Evolutionary conservation across 495 filamentous ascomycete species (phyloP).

Genomic region (Penicillium lagena): DNA sequence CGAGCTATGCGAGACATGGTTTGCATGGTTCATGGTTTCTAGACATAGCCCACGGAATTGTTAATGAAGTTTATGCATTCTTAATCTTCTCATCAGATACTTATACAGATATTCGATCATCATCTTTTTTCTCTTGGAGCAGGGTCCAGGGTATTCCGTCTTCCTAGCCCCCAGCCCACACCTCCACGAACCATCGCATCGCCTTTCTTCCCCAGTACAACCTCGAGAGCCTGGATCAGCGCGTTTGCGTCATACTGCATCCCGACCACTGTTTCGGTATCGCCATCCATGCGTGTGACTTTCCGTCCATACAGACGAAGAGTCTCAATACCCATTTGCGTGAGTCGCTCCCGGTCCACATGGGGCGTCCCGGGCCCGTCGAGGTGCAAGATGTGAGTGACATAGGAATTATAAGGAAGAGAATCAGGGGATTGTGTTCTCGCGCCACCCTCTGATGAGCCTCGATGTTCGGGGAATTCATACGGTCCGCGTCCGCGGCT

Average conservation of each 20-base stretch:
- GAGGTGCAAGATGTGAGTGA: slow-evolving; percentile 81
- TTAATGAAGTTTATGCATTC: too few species aligned
- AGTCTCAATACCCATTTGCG: slow-evolving; percentile 63
- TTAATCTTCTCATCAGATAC: not conserved
- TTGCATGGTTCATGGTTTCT: too few species aligned
- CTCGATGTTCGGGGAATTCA: not conserved
- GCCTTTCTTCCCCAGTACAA: slow-evolving; percentile 67
- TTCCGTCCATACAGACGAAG: slow-evolving; percentile 70
- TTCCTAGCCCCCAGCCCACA: slow-evolving; percentile 42
- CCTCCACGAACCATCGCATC: slow-evolving; percentile 39
- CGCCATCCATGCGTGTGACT: slow-evolving; percentile 26
- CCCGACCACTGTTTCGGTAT: slow-evolving; percentile 28
- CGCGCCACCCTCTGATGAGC: not conserved
- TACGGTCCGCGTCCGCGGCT: slow-evolving; percentile 27
- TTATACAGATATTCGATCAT: not conserved
- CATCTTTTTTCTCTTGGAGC: slow-evolving; percentile 19
- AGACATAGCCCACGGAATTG: too few species aligned
- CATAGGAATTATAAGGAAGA: slow-evolving; percentile 49
- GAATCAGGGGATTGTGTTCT: slow-evolving; percentile 1
- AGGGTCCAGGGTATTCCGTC: slow-evolving; percentile 62
- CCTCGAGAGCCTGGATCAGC: slow-evolving; percentile 69
- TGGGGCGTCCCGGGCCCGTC: slow-evolving; percentile 63
- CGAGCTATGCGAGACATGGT: too few species aligned
- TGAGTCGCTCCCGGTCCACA: slow-evolving; percentile 61
- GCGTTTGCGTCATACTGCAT: slow-evolving; percentile 74